Percentiles rank a stretch among this genome's conserved stretches.
These are phyloP conservation scores for Debaryomyces maramus DNA, from an alignment of 805 yeast species.

Conservation along the genomic window DNA sequence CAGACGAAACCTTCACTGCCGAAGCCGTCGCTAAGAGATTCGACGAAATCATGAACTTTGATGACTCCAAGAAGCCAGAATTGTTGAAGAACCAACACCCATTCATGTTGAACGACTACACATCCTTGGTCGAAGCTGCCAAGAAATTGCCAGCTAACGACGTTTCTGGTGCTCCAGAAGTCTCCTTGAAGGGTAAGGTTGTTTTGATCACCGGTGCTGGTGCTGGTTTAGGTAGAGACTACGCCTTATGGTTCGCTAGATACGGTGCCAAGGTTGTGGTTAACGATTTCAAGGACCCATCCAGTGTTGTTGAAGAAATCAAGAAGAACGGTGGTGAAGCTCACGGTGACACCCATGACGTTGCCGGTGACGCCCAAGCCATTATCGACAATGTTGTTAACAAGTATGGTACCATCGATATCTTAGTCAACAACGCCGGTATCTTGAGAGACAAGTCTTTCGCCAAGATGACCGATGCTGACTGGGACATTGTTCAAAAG, in stretches of 20 bases:
- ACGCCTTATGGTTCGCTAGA: conserved; percentile 80
- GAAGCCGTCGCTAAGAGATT: conserved; percentile 75
- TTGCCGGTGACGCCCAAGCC: conserved; percentile 68
- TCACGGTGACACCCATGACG: conserved; percentile 80
- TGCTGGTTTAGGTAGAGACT: conserved; percentile 88
- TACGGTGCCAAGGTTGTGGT: conserved; percentile 95
- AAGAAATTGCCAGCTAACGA: conserved; percentile 54
- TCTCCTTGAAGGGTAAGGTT: conserved; percentile 77
- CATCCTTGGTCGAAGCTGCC: conserved; percentile 54
- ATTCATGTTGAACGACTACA: conserved; percentile 67
- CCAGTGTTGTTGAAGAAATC: conserved; percentile 73
- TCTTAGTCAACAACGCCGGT: conserved; percentile 91
- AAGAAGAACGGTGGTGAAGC: conserved; percentile 73
- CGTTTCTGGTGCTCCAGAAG: conserved; percentile 35
- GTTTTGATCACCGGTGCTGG: conserved; percentile 95
- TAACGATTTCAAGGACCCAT: conserved; percentile 81
- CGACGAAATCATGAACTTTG: conserved; percentile 62
- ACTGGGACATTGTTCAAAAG: conserved; percentile 78
- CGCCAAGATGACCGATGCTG: conserved; percentile 75
- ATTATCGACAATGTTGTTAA: conserved; percentile 77
- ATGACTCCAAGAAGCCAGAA: conserved; percentile 51
- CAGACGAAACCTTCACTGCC: conserved; percentile 76
- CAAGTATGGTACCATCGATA: conserved; percentile 79
- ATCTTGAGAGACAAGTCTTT: conserved; percentile 88
- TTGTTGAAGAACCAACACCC: conserved; percentile 66